Conservation (phyloP, 2,329 filamentous ascomycete species). For the Sarocladium strictum region DNA sequence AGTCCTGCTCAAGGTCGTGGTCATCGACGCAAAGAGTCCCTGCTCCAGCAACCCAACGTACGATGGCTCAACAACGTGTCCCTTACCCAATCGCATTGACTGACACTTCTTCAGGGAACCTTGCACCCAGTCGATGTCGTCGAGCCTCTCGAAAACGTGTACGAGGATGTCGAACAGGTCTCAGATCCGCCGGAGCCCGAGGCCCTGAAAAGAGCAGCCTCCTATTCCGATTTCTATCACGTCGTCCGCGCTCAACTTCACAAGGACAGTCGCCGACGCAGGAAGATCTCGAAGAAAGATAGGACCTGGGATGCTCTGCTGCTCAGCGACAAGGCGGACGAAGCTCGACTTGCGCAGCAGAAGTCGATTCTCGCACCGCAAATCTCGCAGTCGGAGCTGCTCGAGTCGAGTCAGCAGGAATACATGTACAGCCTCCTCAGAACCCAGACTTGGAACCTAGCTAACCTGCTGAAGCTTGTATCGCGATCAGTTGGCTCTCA, state of each 20-base stretch:
- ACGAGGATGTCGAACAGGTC: conserved; percentile 4
- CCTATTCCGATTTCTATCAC: conserved; percentile 70
- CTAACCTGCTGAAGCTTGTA: conserved; percentile 54
- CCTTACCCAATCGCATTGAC: not conserved
- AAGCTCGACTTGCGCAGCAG: conserved; percentile 19
- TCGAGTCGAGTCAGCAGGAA: conserved; percentile 78
- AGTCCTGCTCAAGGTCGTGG: conserved; percentile 38
- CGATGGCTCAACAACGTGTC: conserved; percentile 19
- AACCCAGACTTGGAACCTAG: conserved; percentile 4
- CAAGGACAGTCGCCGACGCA: conserved; percentile 41
- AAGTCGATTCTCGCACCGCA: conserved; percentile 15
- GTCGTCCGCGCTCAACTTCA: conserved; percentile 51
- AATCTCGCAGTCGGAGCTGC: conserved; percentile 52
- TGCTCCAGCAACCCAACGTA: conserved; percentile 62
- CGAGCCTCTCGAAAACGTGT: conserved; percentile 44
- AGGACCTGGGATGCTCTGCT: conserved; percentile 46
- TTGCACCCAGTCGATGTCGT: conserved; percentile 40
- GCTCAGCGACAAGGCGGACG: conserved; percentile 18
- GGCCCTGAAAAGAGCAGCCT: conserved; percentile 61
- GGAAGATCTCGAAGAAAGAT: conserved; percentile 31
- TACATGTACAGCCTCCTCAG: conserved; percentile 58
- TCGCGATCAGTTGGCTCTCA: conserved; percentile 72
- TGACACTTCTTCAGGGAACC: conserved; percentile 38
- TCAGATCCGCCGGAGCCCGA: conserved; percentile 59
- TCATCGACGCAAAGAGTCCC: conserved; percentile 62